Base-by-base conservation (phyloP, 768 basidiomycete species). In the Cyclocybe aegerita region DNA sequence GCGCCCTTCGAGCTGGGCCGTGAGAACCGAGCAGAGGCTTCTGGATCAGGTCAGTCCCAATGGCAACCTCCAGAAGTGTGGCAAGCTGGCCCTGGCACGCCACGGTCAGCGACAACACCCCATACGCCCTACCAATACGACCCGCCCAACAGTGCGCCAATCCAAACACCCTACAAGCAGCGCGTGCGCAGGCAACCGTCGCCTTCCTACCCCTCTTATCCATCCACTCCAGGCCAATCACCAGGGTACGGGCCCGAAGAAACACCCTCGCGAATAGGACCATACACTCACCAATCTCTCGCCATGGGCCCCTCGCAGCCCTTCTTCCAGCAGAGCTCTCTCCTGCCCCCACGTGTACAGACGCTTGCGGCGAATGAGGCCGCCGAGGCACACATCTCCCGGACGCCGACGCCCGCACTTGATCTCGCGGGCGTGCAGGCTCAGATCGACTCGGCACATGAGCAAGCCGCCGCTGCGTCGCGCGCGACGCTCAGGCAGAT, bases 401-500 rank as follows among this genome's bases (percentile, higher is more conserved):
- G 85, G 46, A 85, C 86, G 38, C 83, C 85, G 30, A 86, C 83
- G 39, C 86, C 84, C 32, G 80, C 76, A 44, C 68, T 91, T 30
- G 89, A 92, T 65, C 62, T 90, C 39, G 73, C 78, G 4, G 86
- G 80, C 1, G 73, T 92, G 46, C 87, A 90, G 57, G 80, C 78
- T 15, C 81, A 90, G 71, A 92, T 86, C 56, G 93, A 95, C 63
- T 74, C 73, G 8, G 89, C 89, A 15, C 85, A 90, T 58, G 83
- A 85, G 51, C 78, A 84, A 39, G 90, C 88, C 15, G 81, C 81
- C 11, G 80, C 76, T 11, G 90, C 89, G 2, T 78, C 90, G 44
- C 71, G 77, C 48, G 84, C 85, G 58, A 96, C 93, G 30, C 70
- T 98, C 54, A 69, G 79, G 49, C 92, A 95, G 69, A 96, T 96